Evolutionary conservation across 208 protist genomes (phyloP).

Genomic region (Acanthamoeba triangularis): DNA sequence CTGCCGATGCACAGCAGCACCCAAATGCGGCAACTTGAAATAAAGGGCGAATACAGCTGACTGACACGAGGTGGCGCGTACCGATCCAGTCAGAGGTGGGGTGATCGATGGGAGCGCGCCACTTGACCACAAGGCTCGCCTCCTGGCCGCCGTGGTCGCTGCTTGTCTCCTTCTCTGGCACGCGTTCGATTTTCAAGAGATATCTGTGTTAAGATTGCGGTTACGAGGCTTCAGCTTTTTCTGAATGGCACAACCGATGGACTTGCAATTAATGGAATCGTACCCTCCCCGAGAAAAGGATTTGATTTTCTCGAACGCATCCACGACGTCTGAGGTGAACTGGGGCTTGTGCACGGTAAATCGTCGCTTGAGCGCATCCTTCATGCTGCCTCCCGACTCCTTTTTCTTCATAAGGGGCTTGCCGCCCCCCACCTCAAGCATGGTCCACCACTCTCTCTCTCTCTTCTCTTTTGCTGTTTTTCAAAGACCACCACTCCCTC

Average conservation of each 20-base stretch:
- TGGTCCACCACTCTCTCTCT: background rate
- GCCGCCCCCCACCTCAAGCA: background rate
- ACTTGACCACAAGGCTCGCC: slow-evolving; percentile 49
- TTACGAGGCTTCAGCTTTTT: background rate
- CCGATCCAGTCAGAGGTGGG: slow-evolving; percentile 72
- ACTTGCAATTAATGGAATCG: background rate
- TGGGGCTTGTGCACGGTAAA: slow-evolving; percentile 31
- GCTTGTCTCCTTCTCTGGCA: background rate
- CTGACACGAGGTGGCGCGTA: background rate
- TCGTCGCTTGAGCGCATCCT: background rate
- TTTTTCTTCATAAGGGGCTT: slow-evolving; percentile 26
- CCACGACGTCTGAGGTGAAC: slow-evolving; percentile 5
- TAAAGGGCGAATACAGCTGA: background rate
- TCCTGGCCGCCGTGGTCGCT: background rate
- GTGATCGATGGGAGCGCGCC: slow-evolving; percentile 69
- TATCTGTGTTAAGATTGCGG: background rate
- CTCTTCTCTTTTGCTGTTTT: background rate
- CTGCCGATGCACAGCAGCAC: background rate
- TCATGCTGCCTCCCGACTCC: slow-evolving; percentile 55
- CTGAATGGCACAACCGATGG: background rate
- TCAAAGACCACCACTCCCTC: background rate
- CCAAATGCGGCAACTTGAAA: background rate
- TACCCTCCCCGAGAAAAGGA: slow-evolving; percentile 28
- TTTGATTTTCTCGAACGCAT: slow-evolving; percentile 65
- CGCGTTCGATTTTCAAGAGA: slow-evolving; percentile 24